Conservation (phyloP, 2,329 filamentous ascomycete species). For the Parastagonospora nodorum region DNA sequence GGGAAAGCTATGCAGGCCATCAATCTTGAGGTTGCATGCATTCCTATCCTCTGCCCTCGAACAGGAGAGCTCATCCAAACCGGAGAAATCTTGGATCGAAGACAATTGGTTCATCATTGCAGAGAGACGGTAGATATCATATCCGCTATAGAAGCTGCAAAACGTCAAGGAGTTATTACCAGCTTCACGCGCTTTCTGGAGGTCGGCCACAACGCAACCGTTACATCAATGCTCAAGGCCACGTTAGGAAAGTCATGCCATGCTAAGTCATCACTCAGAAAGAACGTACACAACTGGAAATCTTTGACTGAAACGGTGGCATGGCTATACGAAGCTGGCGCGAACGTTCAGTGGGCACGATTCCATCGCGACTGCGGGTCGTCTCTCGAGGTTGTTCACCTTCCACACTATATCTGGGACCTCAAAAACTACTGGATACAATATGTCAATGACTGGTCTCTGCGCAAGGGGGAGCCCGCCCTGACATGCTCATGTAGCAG, state of each 20-base stretch:
- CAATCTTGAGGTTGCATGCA: slow-evolving; percentile 9
- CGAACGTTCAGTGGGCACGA: slow-evolving; percentile 65
- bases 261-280: slow-evolving; percentile 4
- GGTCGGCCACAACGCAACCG: slow-evolving; percentile 16
- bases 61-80: slow-evolving; percentile 48
- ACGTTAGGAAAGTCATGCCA: slow-evolving; percentile 20
- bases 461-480: slow-evolving; percentile 20
- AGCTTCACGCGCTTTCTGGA: slow-evolving; percentile 23
- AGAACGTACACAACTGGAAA: not conserved
- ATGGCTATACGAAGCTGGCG: slow-evolving; percentile 58
- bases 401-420: slow-evolving; percentile 47
- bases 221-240: slow-evolving; percentile 17
- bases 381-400: slow-evolving; percentile 4
- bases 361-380: slow-evolving; percentile 49
- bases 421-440: slow-evolving; percentile 46
- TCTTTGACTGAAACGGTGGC: slow-evolving; percentile 47
- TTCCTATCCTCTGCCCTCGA: slow-evolving; percentile 53
- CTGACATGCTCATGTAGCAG: not conserved
- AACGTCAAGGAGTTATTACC: not conserved
- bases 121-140: slow-evolving; percentile 52
- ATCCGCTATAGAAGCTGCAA: slow-evolving; percentile 48
- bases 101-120: slow-evolving; percentile 21
- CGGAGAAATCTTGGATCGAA: slow-evolving; percentile 34
- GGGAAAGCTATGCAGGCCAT: slow-evolving; percentile 31
- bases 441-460: slow-evolving; percentile 41